Conservation (phyloP, 306 rosid species). For the Albizia julibrissin region DNA sequence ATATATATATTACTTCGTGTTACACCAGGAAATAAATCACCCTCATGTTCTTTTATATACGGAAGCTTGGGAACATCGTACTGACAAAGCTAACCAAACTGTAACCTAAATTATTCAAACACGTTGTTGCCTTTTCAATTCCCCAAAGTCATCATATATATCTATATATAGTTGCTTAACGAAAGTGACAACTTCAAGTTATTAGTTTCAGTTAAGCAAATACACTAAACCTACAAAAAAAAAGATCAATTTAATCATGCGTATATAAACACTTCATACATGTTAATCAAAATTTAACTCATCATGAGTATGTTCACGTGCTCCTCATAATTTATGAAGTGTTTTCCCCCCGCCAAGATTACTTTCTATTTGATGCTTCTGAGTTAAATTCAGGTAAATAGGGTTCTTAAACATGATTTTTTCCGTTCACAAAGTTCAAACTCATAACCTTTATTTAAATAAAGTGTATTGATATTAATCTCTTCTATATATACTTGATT, state of each 20-base stretch:
- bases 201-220: neutral
- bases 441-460: neutral
- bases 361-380: too few relatives aligned
- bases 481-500: too few relatives aligned
- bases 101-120: too few relatives aligned
- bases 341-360: too few relatives aligned
- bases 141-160: neutral
- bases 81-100: neutral
- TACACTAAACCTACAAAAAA: neutral
- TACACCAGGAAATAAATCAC: neutral
- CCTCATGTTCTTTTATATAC: constrained; percentile 22
- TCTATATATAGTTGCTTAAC: neutral
- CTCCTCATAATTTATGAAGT: too few relatives aligned
- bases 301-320: neutral
- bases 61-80: constrained; percentile 11
- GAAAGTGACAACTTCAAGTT: neutral
- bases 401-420: too few relatives aligned
- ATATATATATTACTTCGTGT: too few relatives aligned
- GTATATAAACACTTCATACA: too few relatives aligned
- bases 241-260: neutral
- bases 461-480: neutral
- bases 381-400: too few relatives aligned
- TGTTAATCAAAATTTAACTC: neutral
- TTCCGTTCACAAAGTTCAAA: neutral
- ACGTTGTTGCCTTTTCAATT: neutral